Conservation (phyloP, 2,329 filamentous ascomycete species). For the Cladosporium sp. region DNA sequence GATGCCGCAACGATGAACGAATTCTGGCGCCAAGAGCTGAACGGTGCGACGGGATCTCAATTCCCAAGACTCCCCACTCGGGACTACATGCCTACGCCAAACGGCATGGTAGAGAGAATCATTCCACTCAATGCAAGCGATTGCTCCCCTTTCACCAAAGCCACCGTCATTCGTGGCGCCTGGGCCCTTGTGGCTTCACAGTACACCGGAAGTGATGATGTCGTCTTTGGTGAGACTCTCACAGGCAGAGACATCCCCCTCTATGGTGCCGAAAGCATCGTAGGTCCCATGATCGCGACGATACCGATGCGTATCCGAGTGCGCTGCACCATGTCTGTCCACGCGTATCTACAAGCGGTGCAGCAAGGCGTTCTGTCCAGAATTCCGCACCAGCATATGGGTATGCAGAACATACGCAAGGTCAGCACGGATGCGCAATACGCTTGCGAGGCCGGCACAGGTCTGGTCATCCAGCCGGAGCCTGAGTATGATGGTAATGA, state of each 20-base stretch:
- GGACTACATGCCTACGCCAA: constrained; percentile 18
- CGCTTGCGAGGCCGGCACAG: constrained; percentile 52
- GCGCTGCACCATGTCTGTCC: constrained; percentile 21
- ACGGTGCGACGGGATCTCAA: constrained; percentile 26
- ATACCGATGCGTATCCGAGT: constrained; percentile 33
- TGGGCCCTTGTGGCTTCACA: constrained; percentile 53
- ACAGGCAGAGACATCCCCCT: constrained; percentile 7
- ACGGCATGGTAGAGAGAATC: constrained; percentile 22
- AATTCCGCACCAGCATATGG: constrained; percentile 34
- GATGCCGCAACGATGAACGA: constrained; percentile 20
- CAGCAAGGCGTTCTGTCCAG: constrained; percentile 21
- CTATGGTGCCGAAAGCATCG: constrained; percentile 4
- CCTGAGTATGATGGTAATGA: constrained; percentile 15
- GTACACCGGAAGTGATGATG: constrained; percentile 44
- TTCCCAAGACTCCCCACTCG: constrained; percentile 29
- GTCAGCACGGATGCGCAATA: constrained; percentile 48
- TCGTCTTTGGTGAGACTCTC: constrained; percentile 45
- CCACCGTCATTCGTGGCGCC: constrained; percentile 49
- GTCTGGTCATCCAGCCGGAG: constrained; percentile 48
- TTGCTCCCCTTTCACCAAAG: constrained; percentile 26
- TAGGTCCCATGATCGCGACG: constrained; percentile 32
- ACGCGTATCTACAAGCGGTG: constrained; percentile 15
- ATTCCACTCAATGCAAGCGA: constrained; percentile 23
- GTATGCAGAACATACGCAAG: constrained; percentile 33
- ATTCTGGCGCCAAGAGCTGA: constrained; percentile 32